Base-by-base conservation (phyloP, 148 eudicot genomes). In the Chenopodium suecicum region DNA sequence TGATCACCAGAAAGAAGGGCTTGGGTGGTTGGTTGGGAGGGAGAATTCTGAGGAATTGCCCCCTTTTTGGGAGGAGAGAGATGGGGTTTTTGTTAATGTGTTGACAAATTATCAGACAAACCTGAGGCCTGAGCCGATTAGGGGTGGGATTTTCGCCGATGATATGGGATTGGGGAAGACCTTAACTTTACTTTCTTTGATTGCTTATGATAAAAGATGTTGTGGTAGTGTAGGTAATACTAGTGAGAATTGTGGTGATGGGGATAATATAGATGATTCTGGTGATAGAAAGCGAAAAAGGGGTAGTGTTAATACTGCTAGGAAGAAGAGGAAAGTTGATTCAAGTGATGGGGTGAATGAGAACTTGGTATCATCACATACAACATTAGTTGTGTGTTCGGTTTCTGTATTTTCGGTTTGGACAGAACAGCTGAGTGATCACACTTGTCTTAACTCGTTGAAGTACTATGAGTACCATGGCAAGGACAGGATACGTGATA, bases 81-180 rank as follows among this genome's bases (percentile, higher is more conserved):
- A 88, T 70, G 91, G 89, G 11, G 79, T 52, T 62, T 94, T 84
- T 84, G 90, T 96, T 25, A 96, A 96, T 84, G 92, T 84, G 76
- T 80, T 96, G 82, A 96, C 99, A 0, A 89, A 91, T 78, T 90
- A 76, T 81, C 87, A 90, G 75, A 91, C 94, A 8, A 71, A 78
- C 60, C 56, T 50, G 20, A 85, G 90, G 44, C 99, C 99, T 0
- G 94, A 94, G 72, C 94, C 98, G 4, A 71, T 94, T 23, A 81
- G 88, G 71, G 99, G 99, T 83, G 99, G 99, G 72, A 94, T 96
- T 74, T 94, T 96, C 17, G 99, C 99, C 0, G 99, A 96, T 81
- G 98, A 94, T 76, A 96, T 96, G 99, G 99, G 99, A 31, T 85
- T 96, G 85, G 99, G 99, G 60, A 96, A 96, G 84, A 94, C 99